A percentile compares a stretch with the other conserved stretches of the same genome.
Evolutionary conservation across 2,329 filamentous ascomycete genomes (phyloP).

Genomic region (Didymosphaeria variabile): DNA sequence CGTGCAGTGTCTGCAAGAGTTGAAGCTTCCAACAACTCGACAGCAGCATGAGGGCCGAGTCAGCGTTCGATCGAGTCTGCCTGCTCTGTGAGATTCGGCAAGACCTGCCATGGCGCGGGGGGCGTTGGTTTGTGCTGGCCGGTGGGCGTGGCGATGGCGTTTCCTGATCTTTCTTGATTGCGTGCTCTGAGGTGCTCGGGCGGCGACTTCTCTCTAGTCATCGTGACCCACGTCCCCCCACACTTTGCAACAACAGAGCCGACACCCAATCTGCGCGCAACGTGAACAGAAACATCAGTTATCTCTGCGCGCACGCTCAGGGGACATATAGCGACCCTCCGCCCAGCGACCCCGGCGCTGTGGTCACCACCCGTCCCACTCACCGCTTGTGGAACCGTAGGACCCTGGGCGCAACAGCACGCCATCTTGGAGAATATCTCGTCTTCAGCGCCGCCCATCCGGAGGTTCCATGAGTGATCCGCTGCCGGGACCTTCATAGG

Average conservation of each 20-base stretch:
- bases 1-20: background rate
- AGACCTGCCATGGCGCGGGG: background rate
- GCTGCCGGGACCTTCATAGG: conserved; percentile 24
- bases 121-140: background rate
- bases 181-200: conserved; percentile 15
- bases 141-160: conserved; percentile 1
- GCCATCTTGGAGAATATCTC: conserved; percentile 21
- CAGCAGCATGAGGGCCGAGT: background rate
- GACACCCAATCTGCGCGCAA: background rate
- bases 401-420: conserved; percentile 12
- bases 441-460: background rate
- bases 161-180: conserved; percentile 15
- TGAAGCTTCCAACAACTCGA: background rate
- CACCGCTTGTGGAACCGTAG: conserved; percentile 6
- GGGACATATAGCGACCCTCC: background rate
- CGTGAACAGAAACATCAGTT: background rate
- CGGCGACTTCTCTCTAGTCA: conserved; percentile 11
- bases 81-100: background rate
- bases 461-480: conserved; percentile 13
- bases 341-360: conserved; percentile 1
- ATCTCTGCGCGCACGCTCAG: background rate
- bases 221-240: background rate
- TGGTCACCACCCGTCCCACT: background rate
- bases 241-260: background rate
- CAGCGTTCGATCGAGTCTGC: background rate